Evolutionary conservation across 345 rosid species (phyloP), one percentile per base, ranked within the genome.

Genomic region (Eutrema yunnanense): DNA sequence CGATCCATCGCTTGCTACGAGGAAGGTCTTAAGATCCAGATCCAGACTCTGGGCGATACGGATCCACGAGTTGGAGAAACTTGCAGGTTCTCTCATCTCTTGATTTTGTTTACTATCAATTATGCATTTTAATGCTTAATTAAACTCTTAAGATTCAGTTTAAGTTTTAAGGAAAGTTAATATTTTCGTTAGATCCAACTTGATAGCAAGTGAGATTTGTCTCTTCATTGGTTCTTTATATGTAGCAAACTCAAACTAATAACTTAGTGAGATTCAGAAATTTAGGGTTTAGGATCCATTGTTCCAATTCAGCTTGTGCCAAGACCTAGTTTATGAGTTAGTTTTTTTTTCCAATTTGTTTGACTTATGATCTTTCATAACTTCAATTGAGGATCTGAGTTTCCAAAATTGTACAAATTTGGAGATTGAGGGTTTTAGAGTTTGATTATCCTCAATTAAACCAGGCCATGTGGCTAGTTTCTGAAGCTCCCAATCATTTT

Each of bases 51-150:
- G 6, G 99, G 99, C 2, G 98, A 96, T 51, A 89, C 89, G 0
- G 99, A 96, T 87, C 89, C 98, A 13, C 81, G 99, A 67, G 99
- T 96, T 48, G 98, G 96, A 41, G 99, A 96, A 84, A 96, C 98
- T 84, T 96, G 97, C 98, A 88, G 99, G 99, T 95, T 29, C 59
- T 9, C n/a, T 46, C 46, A 27, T 13, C 32, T 65, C 37, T 51
- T 29, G 26, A 61, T 51, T 38, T 5, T 22, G 16, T 22, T 29
- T 4, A 8, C 32, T 11, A 44, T 26, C 46, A 66, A 12, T 36
- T 44, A 27, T 55, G 59, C 62, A 26, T n/a, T 26, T 49, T 47
- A 38, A 27, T 57, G 4, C 42, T 0, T 40, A 40, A 30, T 29
- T 65, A 26, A 56, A 19, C 75, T 65, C 52, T 57, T 27, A 27